Conservation (phyloP, 495 filamentous ascomycete genomes). For the Talaromyces adpressus region DNA sequence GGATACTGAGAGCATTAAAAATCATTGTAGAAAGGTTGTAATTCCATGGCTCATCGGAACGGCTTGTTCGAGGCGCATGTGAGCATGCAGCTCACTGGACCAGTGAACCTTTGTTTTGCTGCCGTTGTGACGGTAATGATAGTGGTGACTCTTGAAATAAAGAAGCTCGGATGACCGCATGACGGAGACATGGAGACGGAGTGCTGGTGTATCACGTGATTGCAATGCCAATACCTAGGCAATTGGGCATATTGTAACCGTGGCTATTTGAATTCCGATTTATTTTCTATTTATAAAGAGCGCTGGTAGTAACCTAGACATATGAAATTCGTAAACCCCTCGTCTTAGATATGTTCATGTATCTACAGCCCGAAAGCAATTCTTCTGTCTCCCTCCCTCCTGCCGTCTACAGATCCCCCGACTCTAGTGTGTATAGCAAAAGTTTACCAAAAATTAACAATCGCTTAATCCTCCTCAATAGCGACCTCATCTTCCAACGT, state of each 20-base stretch:
- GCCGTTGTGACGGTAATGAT: not conserved
- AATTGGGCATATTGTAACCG: not conserved
- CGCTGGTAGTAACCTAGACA: not conserved
- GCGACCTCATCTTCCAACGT: slow-evolving; percentile 37
- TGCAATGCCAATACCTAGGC: not conserved
- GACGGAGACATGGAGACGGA: not conserved
- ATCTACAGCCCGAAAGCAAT: not conserved
- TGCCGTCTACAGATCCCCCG: not conserved
- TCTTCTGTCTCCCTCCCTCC: not conserved
- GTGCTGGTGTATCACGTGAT: not conserved
- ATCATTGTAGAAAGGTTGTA: slow-evolving; percentile 25
- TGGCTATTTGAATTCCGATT: not conserved
- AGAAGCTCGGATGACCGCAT: not conserved
- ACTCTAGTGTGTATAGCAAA: not conserved
- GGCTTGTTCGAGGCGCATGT: slow-evolving; percentile 4
- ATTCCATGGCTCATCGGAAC: slow-evolving; percentile 1
- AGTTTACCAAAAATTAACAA: not conserved
- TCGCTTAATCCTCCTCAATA: slow-evolving; percentile 19
- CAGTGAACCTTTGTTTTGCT: slow-evolving; percentile 1
- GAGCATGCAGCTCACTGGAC: slow-evolving; percentile 3
- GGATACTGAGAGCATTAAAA: slow-evolving; percentile 62
- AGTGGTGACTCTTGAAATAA: not conserved
- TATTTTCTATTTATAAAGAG: not conserved
- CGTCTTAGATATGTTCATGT: not conserved
- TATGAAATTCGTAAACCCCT: not conserved